phyloP scores from a whole-genome alignment of 1,284 basidiomycete species.

The Irpex lacteus region DNA sequence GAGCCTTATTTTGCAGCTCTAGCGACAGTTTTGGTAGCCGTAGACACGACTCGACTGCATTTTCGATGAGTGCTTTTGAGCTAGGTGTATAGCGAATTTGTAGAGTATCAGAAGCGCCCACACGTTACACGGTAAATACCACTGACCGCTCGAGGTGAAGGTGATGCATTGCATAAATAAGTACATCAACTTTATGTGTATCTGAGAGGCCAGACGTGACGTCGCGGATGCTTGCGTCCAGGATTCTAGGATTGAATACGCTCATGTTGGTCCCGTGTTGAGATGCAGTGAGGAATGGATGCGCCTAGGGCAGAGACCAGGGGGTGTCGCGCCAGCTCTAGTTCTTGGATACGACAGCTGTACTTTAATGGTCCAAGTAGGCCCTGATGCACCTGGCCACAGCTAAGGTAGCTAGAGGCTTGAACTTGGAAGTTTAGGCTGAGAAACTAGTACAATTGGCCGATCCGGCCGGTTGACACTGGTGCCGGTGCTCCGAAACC shows the following conservation, averaged over 20 bases:
- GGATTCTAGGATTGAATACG: slow-evolving; percentile 69
- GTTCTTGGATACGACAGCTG: background rate
- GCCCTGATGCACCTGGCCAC: background rate
- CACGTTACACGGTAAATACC: slow-evolving; percentile 12
- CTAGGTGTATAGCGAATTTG: slow-evolving; percentile 26
- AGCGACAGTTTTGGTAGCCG: slow-evolving; percentile 51
- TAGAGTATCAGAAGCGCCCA: slow-evolving; percentile 8
- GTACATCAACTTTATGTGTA: slow-evolving; percentile 63
- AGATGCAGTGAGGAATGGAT: background rate
- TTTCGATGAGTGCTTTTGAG: slow-evolving; percentile 66
- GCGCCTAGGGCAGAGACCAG: background rate
- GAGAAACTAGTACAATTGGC: background rate
- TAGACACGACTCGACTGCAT: slow-evolving; percentile 69
- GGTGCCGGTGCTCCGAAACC: background rate
- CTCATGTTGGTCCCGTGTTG: slow-evolving; percentile 33
- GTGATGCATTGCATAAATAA: slow-evolving; percentile 59
- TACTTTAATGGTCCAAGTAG: background rate
- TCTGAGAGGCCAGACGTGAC: slow-evolving; percentile 53
- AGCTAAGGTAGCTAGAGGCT: background rate
- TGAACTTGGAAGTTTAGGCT: background rate
- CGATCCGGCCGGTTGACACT: background rate
- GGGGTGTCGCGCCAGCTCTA: background rate
- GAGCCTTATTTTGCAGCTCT: slow-evolving; percentile 55
- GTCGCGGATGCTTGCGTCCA: slow-evolving; percentile 69
- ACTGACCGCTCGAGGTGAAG: slow-evolving; percentile 34